phyloP scores from a whole-genome alignment of 164 flowering plant genomes.

The Vitis rupestris region DNA sequence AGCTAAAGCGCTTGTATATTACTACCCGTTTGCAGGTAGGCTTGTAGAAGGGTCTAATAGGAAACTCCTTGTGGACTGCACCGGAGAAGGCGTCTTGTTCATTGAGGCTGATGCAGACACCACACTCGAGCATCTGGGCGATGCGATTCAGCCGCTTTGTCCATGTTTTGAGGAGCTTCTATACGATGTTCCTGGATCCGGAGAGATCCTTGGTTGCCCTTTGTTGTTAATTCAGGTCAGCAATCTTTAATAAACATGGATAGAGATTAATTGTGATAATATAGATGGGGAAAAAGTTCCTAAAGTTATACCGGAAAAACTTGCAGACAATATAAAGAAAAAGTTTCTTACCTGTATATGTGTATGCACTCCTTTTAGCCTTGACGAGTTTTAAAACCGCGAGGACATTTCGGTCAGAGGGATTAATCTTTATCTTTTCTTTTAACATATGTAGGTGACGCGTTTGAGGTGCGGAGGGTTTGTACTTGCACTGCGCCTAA shows the following conservation, averaged over 20 bases:
- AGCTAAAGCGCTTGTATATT: constrained; percentile 22
- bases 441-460: constrained; percentile 1
- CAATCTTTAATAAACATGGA: too few relatives aligned
- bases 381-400: too few relatives aligned
- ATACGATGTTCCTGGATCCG: background rate
- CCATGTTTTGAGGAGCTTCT: background rate
- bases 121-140: background rate
- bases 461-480: constrained; percentile 6
- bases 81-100: constrained; percentile 2
- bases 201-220: background rate
- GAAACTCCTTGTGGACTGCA: constrained; percentile 30
- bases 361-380: too few relatives aligned
- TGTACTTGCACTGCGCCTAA: background rate
- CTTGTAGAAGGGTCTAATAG: constrained; percentile 21
- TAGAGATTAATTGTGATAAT: background rate
- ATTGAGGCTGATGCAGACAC: constrained; percentile 7
- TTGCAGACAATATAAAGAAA: too few relatives aligned
- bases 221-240: background rate
- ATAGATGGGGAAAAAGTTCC: background rate
- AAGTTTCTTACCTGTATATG: too few relatives aligned
- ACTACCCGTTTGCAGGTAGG: constrained; percentile 32
- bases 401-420: background rate
- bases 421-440: background rate
- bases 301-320: background rate
- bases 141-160: background rate